A percentile compares a stretch with the other conserved stretches of the same genome.
Evolutionary conservation across 1,284 basidiomycete species (phyloP).

Genomic region (Ceratobasidium sp.): DNA sequence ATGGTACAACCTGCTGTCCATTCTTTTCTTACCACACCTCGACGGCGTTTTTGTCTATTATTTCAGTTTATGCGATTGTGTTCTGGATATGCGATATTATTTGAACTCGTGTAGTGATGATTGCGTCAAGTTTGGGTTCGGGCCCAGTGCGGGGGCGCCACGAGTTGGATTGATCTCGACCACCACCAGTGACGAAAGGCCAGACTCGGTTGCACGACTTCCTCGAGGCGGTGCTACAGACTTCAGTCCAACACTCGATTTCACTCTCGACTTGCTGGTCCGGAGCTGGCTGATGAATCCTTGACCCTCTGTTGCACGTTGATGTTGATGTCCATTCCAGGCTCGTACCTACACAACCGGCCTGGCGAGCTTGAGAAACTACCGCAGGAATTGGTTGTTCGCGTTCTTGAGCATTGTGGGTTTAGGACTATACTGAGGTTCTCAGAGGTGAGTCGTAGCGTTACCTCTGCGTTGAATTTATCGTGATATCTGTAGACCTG

Average conservation of each 20-base stretch:
- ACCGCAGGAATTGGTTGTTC: slow-evolving; percentile 1
- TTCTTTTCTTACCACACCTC: slow-evolving; percentile 35
- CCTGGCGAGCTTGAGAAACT: background rate
- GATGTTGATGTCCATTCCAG: background rate
- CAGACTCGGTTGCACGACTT: background rate
- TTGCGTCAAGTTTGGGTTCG: background rate
- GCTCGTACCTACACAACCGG: background rate
- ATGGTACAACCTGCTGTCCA: slow-evolving; percentile 23
- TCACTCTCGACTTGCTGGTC: background rate
- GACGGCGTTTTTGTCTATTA: slow-evolving; percentile 10
- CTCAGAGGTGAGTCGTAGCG: background rate
- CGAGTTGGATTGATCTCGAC: background rate
- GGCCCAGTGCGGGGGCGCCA: background rate
- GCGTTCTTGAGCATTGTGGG: background rate
- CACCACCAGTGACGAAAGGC: background rate
- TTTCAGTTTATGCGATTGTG: background rate
- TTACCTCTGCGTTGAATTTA: background rate
- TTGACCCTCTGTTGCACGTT: background rate
- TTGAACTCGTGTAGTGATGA: background rate
- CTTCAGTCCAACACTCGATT: background rate
- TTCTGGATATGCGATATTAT: background rate
- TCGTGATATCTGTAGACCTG: background rate
- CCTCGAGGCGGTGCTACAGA: background rate
- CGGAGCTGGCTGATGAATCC: background rate
- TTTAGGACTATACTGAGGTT: background rate